These are phyloP conservation scores for Astraeus odoratus DNA, from an alignment of 768 basidiomycete genomes.

Conservation along the genomic window DNA sequence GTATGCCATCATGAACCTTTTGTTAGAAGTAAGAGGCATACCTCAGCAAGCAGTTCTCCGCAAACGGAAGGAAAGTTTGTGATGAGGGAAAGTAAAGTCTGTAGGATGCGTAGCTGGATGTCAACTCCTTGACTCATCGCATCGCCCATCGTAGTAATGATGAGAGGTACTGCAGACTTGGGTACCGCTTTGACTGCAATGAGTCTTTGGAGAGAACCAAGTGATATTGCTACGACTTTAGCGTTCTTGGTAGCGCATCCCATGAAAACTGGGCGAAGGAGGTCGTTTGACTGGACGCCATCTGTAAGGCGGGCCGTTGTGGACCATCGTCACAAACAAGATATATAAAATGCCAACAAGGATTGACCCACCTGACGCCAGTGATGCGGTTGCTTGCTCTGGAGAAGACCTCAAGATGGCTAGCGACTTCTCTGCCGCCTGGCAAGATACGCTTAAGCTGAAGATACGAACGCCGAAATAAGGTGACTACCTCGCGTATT, in stretches of 20 bases:
- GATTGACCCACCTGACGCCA: constrained; percentile 59
- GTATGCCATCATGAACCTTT: not conserved
- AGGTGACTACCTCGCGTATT: constrained; percentile 74
- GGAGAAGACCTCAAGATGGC: constrained; percentile 76
- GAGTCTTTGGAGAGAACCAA: constrained; percentile 86
- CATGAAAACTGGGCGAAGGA: constrained; percentile 86
- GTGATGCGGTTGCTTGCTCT: constrained; percentile 63
- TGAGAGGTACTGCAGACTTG: constrained; percentile 66
- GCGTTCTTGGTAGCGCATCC: constrained; percentile 89
- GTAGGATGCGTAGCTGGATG: constrained; percentile 90
- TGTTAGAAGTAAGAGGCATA: constrained; percentile 28
- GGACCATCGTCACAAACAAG: not conserved
- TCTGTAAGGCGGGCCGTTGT: constrained; percentile 35
- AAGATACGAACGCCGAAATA: not conserved
- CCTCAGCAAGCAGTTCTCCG: constrained; percentile 74
- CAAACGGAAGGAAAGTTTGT: constrained; percentile 83
- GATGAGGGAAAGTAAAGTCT: constrained; percentile 85
- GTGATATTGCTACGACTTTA: constrained; percentile 89
- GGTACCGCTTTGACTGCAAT: constrained; percentile 84
- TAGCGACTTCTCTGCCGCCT: constrained; percentile 87
- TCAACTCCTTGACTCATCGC: constrained; percentile 94
- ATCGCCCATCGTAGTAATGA: constrained; percentile 79
- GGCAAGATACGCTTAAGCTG: constrained; percentile 16
- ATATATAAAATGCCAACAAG: no score
- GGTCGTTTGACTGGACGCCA: constrained; percentile 71